Evolutionary conservation across 208 protist species (phyloP), one percentile per base, ranked within the genome.

Genomic region (Angomonas deanei): DNA sequence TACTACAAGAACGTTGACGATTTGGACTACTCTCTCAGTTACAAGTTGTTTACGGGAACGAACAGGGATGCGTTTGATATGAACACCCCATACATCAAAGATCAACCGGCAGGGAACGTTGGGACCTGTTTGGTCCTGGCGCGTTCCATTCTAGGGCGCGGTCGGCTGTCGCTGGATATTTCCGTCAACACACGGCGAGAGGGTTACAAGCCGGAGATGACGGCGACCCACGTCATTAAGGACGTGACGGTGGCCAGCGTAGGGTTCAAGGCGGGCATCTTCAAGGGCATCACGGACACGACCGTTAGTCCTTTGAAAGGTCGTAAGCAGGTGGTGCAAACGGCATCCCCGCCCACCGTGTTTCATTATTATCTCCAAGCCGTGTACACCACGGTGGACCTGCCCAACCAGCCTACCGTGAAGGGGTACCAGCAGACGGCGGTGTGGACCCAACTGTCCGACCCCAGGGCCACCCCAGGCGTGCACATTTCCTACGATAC

Each of bases 291-390:
- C 8, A 26, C 23, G 8, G 47, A 53, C 10, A 21, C 23, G 47
- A 53, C 13, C 23, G 15, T 42, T 15, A 42, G 36, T 15, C 36
- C 36, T 42, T 42, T 42, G 15, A 42, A 42, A 15, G 36, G 36
- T 8, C 36, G 8, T 8, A 8, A n/a, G 36, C 36, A 42, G 36
- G 36, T 42, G 11, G 11, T 15, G 15, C 11, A 42, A 42, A 42
- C 8, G 11, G 31, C n/a, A 5, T 31, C 26, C 1, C 13, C 19
- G 4, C 26, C 27, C 52, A 38, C 52, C 52, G 32, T 36, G 13
- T 58, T 47, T 24, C 64, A 75, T 34, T 75, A 72, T 33, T 80
- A 68, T 38, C 47, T 74, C 1, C 64, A 75, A 42, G 49, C 71
- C 33, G 63, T 80, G 32, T 64, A 66, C 11, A 74, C 72, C 3